Conservation (phyloP, 2,329 filamentous ascomycete species). For the Ceratocystis variospora region DNA sequence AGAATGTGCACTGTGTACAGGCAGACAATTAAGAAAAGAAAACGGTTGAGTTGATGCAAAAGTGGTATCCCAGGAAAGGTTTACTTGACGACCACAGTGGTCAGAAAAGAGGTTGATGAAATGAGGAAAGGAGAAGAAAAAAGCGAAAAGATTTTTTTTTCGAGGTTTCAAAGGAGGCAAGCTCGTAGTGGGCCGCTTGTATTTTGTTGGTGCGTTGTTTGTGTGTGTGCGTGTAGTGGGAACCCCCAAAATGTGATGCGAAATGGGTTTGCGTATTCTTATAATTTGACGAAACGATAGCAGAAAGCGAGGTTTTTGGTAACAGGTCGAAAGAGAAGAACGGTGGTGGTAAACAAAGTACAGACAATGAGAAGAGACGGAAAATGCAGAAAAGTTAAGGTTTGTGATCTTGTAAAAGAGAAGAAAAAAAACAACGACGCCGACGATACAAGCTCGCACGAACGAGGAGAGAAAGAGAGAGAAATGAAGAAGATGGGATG, state of each 20-base stretch:
- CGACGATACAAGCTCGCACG: constrained; percentile 24
- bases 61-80: background rate
- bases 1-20: constrained; percentile 22
- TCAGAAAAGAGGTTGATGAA: constrained; percentile 10
- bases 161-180: constrained; percentile 6
- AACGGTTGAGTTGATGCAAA: constrained; percentile 3
- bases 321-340: constrained; percentile 17
- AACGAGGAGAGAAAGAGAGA: constrained; percentile 26
- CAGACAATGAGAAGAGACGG: constrained; percentile 20
- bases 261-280: constrained; percentile 9
- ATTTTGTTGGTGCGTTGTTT: constrained; percentile 9
- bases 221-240: constrained; percentile 8
- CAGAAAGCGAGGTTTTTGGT: constrained; percentile 3
- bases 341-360: constrained; percentile 20
- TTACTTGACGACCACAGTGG: background rate
- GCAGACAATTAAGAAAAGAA: constrained; percentile 12
- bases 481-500: constrained; percentile 25
- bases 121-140: constrained; percentile 11
- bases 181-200: constrained; percentile 14
- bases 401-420: constrained; percentile 21
- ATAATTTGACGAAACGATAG: constrained; percentile 13
- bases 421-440: constrained; percentile 24
- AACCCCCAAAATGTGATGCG: constrained; percentile 2
- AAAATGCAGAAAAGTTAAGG: constrained; percentile 21
- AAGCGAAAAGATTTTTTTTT: constrained; percentile 4